phyloP scores from a whole-genome alignment of 306 rosid genomes.

The Medicago arabica region DNA sequence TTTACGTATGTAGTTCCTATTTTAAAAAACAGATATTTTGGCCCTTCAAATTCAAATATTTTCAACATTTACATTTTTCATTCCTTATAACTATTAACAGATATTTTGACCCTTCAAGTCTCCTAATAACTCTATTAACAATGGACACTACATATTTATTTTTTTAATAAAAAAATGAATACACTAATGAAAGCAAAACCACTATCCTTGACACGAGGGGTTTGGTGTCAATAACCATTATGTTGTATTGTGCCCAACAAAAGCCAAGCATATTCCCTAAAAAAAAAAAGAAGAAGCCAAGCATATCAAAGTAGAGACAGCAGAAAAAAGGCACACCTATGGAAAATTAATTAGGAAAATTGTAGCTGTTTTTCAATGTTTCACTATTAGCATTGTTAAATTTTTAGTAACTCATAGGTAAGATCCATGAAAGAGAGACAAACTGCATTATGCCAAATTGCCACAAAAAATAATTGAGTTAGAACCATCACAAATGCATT shows the following conservation, averaged over 20 bases:
- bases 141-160: no score
- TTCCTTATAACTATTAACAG: no score
- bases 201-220: constrained; percentile 51
- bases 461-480: constrained; percentile 22
- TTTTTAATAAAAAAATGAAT: no score
- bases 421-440: constrained; percentile 20
- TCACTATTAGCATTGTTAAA: constrained; percentile 26
- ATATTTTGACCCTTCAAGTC: no score
- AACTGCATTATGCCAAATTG: neutral
- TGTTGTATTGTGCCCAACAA: constrained; percentile 47
- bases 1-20: no score
- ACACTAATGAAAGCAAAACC: constrained; percentile 36
- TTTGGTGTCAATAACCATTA: constrained; percentile 44
- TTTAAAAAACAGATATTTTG: no score
- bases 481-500: neutral
- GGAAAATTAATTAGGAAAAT: constrained; percentile 34
- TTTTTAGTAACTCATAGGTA: constrained; percentile 31
- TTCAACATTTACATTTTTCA: no score
- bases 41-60: no score
- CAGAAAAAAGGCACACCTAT: constrained; percentile 12
- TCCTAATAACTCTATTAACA: no score
- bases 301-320: constrained; percentile 36
- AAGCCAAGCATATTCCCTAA: constrained; percentile 44
- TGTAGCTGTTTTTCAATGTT: constrained; percentile 38
- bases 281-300: no score